Conservation (phyloP, 176 grass and related monocot genomes). For the Pontederia crassipes region DNA sequence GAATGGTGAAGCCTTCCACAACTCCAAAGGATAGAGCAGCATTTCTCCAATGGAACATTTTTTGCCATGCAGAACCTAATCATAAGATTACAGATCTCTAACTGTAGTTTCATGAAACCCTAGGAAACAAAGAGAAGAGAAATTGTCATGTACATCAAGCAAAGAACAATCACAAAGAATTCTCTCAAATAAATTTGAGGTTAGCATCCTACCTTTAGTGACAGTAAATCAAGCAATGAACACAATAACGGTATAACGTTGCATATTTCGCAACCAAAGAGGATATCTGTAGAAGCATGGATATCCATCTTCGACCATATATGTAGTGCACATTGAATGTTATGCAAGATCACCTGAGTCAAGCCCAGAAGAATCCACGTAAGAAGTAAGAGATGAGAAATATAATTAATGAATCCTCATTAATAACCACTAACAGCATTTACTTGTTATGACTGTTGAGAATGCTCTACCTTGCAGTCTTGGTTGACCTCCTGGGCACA, state of each 20-base stretch:
- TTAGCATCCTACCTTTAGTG: slow-evolving; percentile 48
- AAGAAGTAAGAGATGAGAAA: slow-evolving; percentile 6
- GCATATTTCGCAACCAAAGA: slow-evolving; percentile 23
- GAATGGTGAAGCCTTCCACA: slow-evolving; percentile 63
- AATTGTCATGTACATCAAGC: not conserved
- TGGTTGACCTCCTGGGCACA: slow-evolving; percentile 67
- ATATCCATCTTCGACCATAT: slow-evolving; percentile 40
- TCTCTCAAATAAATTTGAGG: not conserved
- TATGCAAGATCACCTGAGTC: slow-evolving; percentile 49
- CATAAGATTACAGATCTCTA: slow-evolving; percentile 64
- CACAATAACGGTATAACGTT: slow-evolving; percentile 56
- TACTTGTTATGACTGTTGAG: not conserved
- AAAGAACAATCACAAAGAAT: not conserved
- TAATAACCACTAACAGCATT: not conserved
- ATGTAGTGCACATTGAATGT: slow-evolving; percentile 27
- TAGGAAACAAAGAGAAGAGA: slow-evolving; percentile 20
- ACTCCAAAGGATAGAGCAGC: slow-evolving; percentile 45
- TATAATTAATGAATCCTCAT: not conserved
- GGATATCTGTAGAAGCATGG: slow-evolving; percentile 21
- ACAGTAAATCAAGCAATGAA: slow-evolving; percentile 67
- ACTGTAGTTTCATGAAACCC: slow-evolving; percentile 68
- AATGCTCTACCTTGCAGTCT: slow-evolving; percentile 35
- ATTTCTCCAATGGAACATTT: slow-evolving; percentile 42
- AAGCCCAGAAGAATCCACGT: slow-evolving; percentile 16
- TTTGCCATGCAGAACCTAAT: slow-evolving; percentile 47